Evolutionary conservation across 192 early-diverging fungal genomes (phyloP).

Genomic region (Phlyctochytrium arcticum): DNA sequence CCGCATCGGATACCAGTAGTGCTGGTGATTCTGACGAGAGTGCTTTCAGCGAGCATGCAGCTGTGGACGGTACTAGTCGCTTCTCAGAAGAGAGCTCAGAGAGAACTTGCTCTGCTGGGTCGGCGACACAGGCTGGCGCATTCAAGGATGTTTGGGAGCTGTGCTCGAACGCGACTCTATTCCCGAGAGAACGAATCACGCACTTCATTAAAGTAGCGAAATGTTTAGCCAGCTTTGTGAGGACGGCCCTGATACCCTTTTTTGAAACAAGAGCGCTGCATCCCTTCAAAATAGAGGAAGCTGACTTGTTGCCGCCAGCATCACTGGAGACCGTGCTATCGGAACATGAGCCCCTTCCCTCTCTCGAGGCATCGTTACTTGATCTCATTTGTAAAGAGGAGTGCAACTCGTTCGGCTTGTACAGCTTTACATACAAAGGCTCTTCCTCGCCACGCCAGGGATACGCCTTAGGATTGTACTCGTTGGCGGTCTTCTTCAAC

Average conservation of each 20-base stretch:
- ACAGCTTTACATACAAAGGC: slow-evolving; percentile 31
- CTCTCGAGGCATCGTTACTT: slow-evolving; percentile 5
- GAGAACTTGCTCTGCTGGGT: no score
- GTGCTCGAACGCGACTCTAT: slow-evolving; percentile 19
- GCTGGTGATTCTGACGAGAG: no score
- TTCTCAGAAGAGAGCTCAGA: no score
- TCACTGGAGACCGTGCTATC: not conserved
- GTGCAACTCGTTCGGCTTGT: slow-evolving; percentile 51
- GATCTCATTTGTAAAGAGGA: slow-evolving; percentile 47
- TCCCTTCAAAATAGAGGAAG: not conserved
- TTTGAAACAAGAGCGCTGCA: no score
- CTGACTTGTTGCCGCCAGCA: not conserved
- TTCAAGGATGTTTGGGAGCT: slow-evolving; percentile 12
- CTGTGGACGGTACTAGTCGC: not conserved
- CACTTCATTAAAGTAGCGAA: not conserved
- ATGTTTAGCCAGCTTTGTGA: not conserved
- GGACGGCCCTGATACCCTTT: not conserved
- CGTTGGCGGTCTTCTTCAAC: slow-evolving; percentile 48
- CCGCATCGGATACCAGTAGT: not conserved
- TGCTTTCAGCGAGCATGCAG: no score
- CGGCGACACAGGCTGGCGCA: no score
- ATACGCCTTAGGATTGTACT: slow-evolving; percentile 37
- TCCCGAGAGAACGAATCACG: slow-evolving; percentile 2
- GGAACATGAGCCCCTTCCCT: not conserved
- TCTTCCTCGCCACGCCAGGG: slow-evolving; percentile 23